Conservation (phyloP, 2,329 filamentous ascomycete species). For the Acrocalymma vagum region DNA sequence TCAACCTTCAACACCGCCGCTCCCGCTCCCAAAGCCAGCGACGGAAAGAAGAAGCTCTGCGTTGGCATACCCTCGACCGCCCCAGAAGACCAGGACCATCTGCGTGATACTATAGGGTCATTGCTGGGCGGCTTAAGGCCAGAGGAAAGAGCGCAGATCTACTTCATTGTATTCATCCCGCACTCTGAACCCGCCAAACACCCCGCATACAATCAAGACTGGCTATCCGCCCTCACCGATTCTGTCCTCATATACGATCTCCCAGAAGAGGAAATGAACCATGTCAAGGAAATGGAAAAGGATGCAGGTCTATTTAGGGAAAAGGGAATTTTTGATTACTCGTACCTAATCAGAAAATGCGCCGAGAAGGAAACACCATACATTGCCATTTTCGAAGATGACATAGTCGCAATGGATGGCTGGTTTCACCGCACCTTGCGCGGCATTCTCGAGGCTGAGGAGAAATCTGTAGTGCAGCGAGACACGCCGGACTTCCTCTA, state of each 20-base stretch:
- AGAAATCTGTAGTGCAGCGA: slow-evolving; percentile 29
- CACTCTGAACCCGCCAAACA: slow-evolving; percentile 53
- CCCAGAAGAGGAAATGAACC: slow-evolving; percentile 39
- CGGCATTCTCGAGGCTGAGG: slow-evolving; percentile 45
- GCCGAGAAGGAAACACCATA: slow-evolving; percentile 48
- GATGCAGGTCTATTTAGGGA: slow-evolving; percentile 41
- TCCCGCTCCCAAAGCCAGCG: slow-evolving; percentile 20
- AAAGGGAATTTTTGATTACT: slow-evolving; percentile 56
- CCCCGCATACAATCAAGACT: slow-evolving; percentile 51
- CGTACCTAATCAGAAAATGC: slow-evolving; percentile 53
- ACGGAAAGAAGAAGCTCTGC: slow-evolving; percentile 45
- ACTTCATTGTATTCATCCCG: slow-evolving; percentile 55
- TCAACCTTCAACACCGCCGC: slow-evolving; percentile 20
- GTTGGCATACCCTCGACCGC: slow-evolving; percentile 55
- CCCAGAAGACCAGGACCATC: slow-evolving; percentile 50
- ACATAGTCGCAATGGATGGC: slow-evolving; percentile 56
- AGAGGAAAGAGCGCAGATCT: slow-evolving; percentile 51
- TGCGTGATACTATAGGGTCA: slow-evolving; percentile 54
- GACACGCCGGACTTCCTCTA: slow-evolving; percentile 48
- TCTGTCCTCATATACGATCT: slow-evolving; percentile 53
- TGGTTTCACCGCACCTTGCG: slow-evolving; percentile 55
- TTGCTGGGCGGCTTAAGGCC: slow-evolving; percentile 53
- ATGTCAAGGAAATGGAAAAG: slow-evolving; percentile 43
- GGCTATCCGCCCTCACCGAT: slow-evolving; percentile 51
- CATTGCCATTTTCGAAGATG: slow-evolving; percentile 57